Base-by-base conservation (phyloP, 805 yeast genomes). In the Wickerhamomyces ciferrii region DNA sequence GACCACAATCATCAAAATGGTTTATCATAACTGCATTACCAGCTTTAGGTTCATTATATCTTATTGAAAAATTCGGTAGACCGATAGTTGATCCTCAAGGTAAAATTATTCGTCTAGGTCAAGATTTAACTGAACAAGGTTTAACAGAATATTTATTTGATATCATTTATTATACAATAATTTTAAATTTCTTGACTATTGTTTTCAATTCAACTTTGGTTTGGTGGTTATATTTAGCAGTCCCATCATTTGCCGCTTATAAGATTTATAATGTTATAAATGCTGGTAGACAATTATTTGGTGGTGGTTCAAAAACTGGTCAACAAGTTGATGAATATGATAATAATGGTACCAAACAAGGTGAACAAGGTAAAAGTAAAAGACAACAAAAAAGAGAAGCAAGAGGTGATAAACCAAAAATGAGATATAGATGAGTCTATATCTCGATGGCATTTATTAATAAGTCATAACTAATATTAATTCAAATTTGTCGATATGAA, bases 101-200 rank as follows among this genome's bases (percentile, higher is more conserved):
- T 5, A 71, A 68, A 51, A 60, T 77, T 47, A 52, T 69, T 9
- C 68, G 62, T 20, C 63, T 71, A 34, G 83, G 83, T 1, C 71
- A 70, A 40, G 82, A 80, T 51, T 62, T 79, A 42, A 56, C 60
- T 31, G 75, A 72, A 23, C 68, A 67, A 13, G 83, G 83, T 0
- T 58, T 78, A 13, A 71, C 70, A 34, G 83, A 78, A 57, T 78
- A 76, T 58, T 60, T 79, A 60, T 77, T 78, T 51, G 86, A 80
- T 55, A 52, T 76, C 34, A 63, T 79, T 39, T 80, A 80, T 58
- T 50, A 78, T 43, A 76, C 83, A 8, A 64, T 79, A 61, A 49
- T 71, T n/a, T 66, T 76, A 23, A 75, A 78, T 48, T 39, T 73
- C 1, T 66, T 78, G 17, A 67, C 69, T 59, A 54, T 75, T 11